Evolutionary conservation across 768 basidiomycete genomes (phyloP), one percentile per base, ranked within the genome.

Genomic region (Rhizopogon rudus): DNA sequence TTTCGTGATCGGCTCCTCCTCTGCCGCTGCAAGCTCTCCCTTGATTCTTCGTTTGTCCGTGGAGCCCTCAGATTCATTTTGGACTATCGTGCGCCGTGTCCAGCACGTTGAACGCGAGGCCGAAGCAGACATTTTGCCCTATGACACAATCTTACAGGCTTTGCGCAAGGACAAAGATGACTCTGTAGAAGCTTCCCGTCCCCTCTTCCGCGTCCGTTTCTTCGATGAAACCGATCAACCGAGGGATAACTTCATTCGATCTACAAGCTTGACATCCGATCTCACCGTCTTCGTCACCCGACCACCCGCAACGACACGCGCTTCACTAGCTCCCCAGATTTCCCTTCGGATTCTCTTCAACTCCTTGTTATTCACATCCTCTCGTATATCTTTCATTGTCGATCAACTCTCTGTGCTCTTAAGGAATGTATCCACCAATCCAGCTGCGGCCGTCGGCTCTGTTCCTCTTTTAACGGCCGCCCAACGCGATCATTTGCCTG

Each of bases 131-230:
- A 81, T 80, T 2, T 74, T 96, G 5, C 89, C 95, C 0, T 93
- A 93, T 66, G 89, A 94, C 59, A 70, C 75, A 1, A 80, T 98
- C 54, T 77, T 87, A 16, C 79, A 78, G 44, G 87, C 84, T 8
- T 73, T 97, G 50, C 80, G 77, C 53, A 82, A 81, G 63, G 81
- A 78, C 63, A 86, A 82, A 60, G 82, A 87, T 16, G 87, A 86
- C 35, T 71, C 75, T 10, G 62, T 77, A 12, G 80, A 82, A 40
- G 71, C 69, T 14, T 63, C 70, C 14, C 69, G 75, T 1, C 88
- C 88, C 4, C 77, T 98, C 28, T 98, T 97, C 74, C 83, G 94
- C 50, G 93, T 97, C 41, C 86, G 94, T n/a, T 97, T 98, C 77
- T 93, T 97, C 68, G 94, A 98, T 65, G 91, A 90, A 68, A 94